Conservation (phyloP, 2,329 filamentous ascomycete genomes). For the Cercospora beticola region DNA sequence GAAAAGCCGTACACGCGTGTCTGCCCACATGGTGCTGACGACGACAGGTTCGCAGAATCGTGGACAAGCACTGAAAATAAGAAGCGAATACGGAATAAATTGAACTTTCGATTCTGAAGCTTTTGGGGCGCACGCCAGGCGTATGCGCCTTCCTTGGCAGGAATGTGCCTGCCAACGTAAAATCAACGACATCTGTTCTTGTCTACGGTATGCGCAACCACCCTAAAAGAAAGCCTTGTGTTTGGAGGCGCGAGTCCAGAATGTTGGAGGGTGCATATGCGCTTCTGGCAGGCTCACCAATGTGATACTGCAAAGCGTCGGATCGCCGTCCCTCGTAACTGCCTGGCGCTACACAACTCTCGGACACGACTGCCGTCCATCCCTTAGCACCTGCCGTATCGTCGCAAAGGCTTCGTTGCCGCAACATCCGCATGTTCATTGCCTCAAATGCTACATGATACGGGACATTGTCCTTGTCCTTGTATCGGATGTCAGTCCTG, state of each 20-base stretch:
- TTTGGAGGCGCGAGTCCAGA: background rate
- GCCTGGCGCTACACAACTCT: background rate
- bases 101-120: background rate
- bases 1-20: background rate
- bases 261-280: background rate
- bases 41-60: background rate
- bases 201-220: background rate
- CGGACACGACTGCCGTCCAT: background rate
- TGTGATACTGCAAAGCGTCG: background rate
- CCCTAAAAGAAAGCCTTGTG: background rate
- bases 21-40: background rate
- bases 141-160: constrained; percentile 6
- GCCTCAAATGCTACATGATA: background rate
- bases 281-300: background rate
- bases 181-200: constrained; percentile 1
- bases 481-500: background rate
- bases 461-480: too few species aligned
- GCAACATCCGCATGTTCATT: background rate
- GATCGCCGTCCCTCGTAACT: background rate
- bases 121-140: background rate
- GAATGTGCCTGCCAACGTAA: constrained; percentile 11
- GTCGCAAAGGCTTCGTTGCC: background rate
- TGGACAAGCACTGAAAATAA: background rate
- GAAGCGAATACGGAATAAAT: background rate
- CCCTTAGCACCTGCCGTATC: background rate